Percentiles rank a stretch among this genome's conserved stretches.
phyloP scores from a whole-genome alignment of 352 stramenopile genomes.

The Pythium plurisporium region DNA sequence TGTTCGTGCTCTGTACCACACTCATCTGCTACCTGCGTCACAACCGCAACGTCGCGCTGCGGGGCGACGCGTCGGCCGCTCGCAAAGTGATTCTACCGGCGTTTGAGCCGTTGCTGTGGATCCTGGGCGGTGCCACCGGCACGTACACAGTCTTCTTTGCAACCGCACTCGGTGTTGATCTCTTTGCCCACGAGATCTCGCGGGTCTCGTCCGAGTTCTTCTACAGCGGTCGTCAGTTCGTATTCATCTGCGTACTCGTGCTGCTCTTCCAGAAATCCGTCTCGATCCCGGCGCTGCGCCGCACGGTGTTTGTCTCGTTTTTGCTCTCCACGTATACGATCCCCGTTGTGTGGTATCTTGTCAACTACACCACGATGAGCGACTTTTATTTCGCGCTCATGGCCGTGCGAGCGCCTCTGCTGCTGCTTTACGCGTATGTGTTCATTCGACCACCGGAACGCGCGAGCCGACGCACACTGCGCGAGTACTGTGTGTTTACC shows the following conservation, averaged over 20 bases:
- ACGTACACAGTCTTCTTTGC: slow-evolving; percentile 11
- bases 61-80: slow-evolving; percentile 45
- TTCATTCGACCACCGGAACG: slow-evolving; percentile 11
- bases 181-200: slow-evolving; percentile 16
- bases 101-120: slow-evolving; percentile 62
- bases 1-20: slow-evolving; percentile 14
- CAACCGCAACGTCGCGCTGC: slow-evolving; percentile 43
- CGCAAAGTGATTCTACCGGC: slow-evolving; percentile 62
- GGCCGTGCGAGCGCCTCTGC: slow-evolving; percentile 1
- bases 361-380: slow-evolving; percentile 21
- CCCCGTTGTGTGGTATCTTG: slow-evolving; percentile 15
- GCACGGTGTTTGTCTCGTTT: slow-evolving; percentile 33
- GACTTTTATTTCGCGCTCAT: slow-evolving; percentile 20
- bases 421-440: slow-evolving; percentile 19
- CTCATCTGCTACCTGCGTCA: slow-evolving; percentile 50
- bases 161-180: slow-evolving; percentile 33
- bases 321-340: slow-evolving; percentile 33
- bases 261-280: slow-evolving; percentile 58
- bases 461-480: slow-evolving; percentile 1
- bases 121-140: slow-evolving; percentile 23
- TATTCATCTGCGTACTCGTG: slow-evolving; percentile 43
- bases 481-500: slow-evolving; percentile 23
- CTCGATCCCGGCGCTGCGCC: slow-evolving; percentile 36
- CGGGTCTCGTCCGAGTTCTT: slow-evolving; percentile 29
- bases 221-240: slow-evolving; percentile 44